Evolutionary conservation across 805 yeast genomes (phyloP).

Genomic region (Schwanniomyces pseudopolymorphus): DNA sequence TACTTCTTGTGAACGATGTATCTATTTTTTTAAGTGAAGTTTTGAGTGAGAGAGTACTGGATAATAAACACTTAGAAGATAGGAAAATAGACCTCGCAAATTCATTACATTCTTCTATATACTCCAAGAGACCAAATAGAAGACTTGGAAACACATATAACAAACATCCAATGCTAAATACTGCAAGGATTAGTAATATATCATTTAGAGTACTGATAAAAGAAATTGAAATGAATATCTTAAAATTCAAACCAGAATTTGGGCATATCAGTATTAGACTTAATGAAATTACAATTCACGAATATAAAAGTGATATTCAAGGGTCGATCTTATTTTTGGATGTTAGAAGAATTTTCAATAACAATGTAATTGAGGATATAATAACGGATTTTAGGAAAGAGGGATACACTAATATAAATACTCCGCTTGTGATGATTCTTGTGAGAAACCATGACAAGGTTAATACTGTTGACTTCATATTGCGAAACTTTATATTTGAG

Average conservation of each 20-base stretch:
- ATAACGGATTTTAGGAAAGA: slow-evolving; percentile 20
- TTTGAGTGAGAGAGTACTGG: background rate
- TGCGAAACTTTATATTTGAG: slow-evolving; percentile 50
- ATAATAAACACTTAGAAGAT: no score
- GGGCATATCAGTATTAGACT: slow-evolving; percentile 21
- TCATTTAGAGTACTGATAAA: slow-evolving; percentile 30
- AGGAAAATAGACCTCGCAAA: background rate
- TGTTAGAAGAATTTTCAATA: slow-evolving; percentile 13
- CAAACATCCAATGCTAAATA: slow-evolving; percentile 20
- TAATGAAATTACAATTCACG: slow-evolving; percentile 16
- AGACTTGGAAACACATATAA: slow-evolving; percentile 13
- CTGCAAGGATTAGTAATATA: slow-evolving; percentile 36
- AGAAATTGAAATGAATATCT: slow-evolving; percentile 15
- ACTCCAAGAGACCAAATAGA: slow-evolving; percentile 13
- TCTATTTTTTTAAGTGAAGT: slow-evolving; percentile 7
- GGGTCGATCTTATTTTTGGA: slow-evolving; percentile 20
- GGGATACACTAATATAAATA: slow-evolving; percentile 3
- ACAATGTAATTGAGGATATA: slow-evolving; percentile 13
- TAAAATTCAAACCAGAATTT: slow-evolving; percentile 19
- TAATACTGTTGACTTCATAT: slow-evolving; percentile 37
- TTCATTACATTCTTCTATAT: slow-evolving; percentile 7
- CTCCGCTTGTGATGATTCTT: slow-evolving; percentile 25
- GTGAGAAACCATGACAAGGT: slow-evolving; percentile 24
- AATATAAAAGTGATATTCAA: slow-evolving; percentile 17
- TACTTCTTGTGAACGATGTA: slow-evolving; percentile 8